These are phyloP conservation scores for Diaporthe vaccinii DNA, from an alignment of 2,329 filamentous ascomycete genomes.

Conservation along the genomic window DNA sequence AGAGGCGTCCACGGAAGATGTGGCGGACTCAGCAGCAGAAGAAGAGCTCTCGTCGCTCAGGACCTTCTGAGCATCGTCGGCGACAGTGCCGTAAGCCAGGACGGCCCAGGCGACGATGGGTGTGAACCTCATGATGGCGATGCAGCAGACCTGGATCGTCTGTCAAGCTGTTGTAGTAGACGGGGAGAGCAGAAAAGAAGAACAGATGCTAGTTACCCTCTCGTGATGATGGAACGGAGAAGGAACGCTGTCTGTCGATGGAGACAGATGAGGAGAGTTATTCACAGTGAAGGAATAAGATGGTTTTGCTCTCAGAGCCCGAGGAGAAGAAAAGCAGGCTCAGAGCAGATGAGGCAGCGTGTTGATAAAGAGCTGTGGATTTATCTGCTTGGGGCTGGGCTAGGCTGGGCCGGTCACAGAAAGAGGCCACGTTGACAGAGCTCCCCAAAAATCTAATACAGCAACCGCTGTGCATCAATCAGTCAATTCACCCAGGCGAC, in stretches of 20 bases:
- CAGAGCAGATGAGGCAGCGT: constrained; percentile 10
- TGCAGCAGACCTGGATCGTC: constrained; percentile 5
- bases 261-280: constrained; percentile 46
- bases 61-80: constrained; percentile 74
- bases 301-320: constrained; percentile 54
- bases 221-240: constrained; percentile 16
- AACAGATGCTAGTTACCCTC: constrained; percentile 24
- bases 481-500: constrained; percentile 26
- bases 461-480: constrained; percentile 26
- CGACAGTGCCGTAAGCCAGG: constrained; percentile 77
- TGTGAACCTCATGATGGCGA: constrained; percentile 83
- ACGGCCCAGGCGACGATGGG: constrained; percentile 82
- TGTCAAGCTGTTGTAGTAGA: constrained; percentile 33
- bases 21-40: constrained; percentile 59
- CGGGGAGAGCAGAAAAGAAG: constrained; percentile 30
- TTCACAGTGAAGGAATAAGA: constrained; percentile 48
- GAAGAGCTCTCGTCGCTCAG: constrained; percentile 61
- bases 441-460: constrained; percentile 39
- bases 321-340: constrained; percentile 46
- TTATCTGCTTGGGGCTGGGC: constrained; percentile 37
- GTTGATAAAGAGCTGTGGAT: constrained; percentile 34
- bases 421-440: constrained; percentile 41
- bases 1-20: constrained; percentile 71
- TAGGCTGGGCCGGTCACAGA: constrained; percentile 1
- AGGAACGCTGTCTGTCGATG: constrained; percentile 40